Evolutionary conservation across 164 flowering plant species (phyloP).

Genomic region (Malania oleifera): DNA sequence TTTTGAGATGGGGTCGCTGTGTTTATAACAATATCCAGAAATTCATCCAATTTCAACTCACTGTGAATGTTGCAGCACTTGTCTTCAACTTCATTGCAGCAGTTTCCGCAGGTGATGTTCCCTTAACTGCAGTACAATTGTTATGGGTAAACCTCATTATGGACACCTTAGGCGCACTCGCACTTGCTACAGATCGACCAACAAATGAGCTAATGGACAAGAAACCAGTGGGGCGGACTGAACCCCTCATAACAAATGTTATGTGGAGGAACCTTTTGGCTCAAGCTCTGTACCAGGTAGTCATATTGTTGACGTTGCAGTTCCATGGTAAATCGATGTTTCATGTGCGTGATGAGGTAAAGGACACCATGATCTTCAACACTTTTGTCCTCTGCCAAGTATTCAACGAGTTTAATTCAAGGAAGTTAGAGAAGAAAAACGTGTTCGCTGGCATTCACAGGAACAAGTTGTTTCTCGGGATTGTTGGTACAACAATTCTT

Average conservation of each 20-base stretch:
- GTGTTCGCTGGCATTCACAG: conserved; percentile 51
- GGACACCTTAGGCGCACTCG: conserved; percentile 78
- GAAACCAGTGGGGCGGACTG: conserved; percentile 58
- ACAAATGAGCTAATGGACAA: conserved; percentile 52
- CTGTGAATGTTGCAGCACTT: conserved; percentile 70
- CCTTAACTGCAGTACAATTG: conserved; percentile 68
- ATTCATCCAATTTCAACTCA: conserved; percentile 73
- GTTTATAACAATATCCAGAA: conserved; percentile 76
- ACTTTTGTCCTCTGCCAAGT: conserved; percentile 73
- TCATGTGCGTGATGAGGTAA: conserved; percentile 31
- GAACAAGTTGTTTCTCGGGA: conserved; percentile 54
- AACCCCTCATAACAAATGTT: conserved; percentile 59
- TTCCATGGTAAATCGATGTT: conserved; percentile 52
- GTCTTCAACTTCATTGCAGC: conserved; percentile 66
- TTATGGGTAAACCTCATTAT: conserved; percentile 81
- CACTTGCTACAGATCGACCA: conserved; percentile 75
- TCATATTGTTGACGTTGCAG: conserved; percentile 50
- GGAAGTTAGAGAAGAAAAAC: conserved; percentile 58
- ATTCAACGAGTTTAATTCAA: conserved; percentile 67
- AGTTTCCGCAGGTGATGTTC: conserved; percentile 69
- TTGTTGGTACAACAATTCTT: conserved; percentile 43
- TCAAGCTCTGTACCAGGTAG: conserved; percentile 60
- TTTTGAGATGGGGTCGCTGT: conserved; percentile 68
- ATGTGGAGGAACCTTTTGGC: conserved; percentile 81
- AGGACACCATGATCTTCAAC: conserved; percentile 62